A percentile compares a stretch with the other conserved stretches of the same genome.
Conservation (phyloP, 305 asterid genomes). For the Solanum aculeatissimum region DNA sequence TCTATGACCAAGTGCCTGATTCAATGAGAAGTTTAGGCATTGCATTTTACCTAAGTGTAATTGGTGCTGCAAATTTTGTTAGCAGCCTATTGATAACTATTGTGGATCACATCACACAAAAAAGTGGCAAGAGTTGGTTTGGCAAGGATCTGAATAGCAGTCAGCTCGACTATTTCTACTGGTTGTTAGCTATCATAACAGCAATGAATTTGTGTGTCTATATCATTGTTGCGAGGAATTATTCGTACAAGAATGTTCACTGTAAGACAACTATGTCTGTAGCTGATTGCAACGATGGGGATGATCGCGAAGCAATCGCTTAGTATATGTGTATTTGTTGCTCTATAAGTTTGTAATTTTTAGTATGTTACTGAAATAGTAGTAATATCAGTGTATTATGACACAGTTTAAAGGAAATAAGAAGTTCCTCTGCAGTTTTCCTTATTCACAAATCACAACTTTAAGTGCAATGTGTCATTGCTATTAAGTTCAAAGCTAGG, state of each 20-base stretch:
- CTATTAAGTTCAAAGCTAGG: neutral
- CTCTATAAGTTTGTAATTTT: neutral
- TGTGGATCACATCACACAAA: slow-evolving; percentile 48
- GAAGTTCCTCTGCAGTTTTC: neutral
- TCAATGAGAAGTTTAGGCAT: slow-evolving; percentile 88
- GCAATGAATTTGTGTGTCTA: slow-evolving; percentile 35
- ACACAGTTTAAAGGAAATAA: neutral
- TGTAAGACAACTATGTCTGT: neutral
- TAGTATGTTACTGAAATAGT: neutral
- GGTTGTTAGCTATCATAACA: slow-evolving; percentile 46
- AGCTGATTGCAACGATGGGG: neutral
- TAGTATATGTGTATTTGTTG: neutral
- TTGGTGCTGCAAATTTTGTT: slow-evolving; percentile 64
- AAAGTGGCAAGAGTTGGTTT: slow-evolving; percentile 58
- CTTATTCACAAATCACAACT: neutral
- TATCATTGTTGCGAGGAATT: slow-evolving; percentile 40
- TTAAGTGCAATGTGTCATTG: neutral
- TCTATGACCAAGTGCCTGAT: slow-evolving; percentile 86
- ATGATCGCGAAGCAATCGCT: neutral
- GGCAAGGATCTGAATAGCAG: slow-evolving; percentile 72
- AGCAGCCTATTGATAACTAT: slow-evolving; percentile 61
- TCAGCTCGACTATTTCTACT: slow-evolving; percentile 59
- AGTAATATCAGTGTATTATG: neutral
- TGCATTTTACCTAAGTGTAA: slow-evolving; percentile 65
- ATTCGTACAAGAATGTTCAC: slow-evolving; percentile 67